Conservation (phyloP, 2,329 filamentous ascomycete genomes). For the Aspergillus texensis region DNA sequence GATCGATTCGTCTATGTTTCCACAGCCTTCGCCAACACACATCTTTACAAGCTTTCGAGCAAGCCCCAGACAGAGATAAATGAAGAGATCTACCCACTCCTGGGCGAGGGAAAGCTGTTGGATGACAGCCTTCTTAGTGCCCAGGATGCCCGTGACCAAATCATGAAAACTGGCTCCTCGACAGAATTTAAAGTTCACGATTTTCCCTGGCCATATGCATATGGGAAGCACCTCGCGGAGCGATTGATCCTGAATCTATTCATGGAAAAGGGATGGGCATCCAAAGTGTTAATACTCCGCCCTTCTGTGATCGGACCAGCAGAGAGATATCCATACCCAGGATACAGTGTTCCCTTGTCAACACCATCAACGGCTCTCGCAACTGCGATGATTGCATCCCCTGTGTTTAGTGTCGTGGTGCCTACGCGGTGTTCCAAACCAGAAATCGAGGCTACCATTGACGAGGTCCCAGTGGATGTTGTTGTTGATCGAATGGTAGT, state of each 20-base stretch:
- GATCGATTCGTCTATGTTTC: slow-evolving; percentile 23
- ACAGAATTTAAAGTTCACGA: slow-evolving; percentile 6
- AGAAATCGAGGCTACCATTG: slow-evolving; percentile 22
- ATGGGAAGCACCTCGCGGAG: slow-evolving; percentile 20
- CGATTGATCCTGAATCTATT: slow-evolving; percentile 2
- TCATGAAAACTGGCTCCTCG: slow-evolving; percentile 5
- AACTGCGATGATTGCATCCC: not conserved
- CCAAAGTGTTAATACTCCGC: slow-evolving; percentile 19
- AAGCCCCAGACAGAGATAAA: slow-evolving; percentile 8
- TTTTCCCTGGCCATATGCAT: slow-evolving; percentile 19
- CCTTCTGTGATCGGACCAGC: slow-evolving; percentile 29
- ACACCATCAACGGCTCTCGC: slow-evolving; percentile 23
- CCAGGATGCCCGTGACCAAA: not conserved
- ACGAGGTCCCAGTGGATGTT: slow-evolving; percentile 30
- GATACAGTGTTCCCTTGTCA: slow-evolving; percentile 21
- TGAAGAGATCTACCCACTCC: slow-evolving; percentile 17
- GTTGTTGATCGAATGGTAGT: slow-evolving; percentile 24
- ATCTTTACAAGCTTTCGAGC: slow-evolving; percentile 9
- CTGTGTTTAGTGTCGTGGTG: not conserved
- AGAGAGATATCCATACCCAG: slow-evolving; percentile 23
- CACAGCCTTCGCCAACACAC: slow-evolving; percentile 19
- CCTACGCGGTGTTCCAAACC: slow-evolving; percentile 23
- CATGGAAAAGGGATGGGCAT: not conserved
- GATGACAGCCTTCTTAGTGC: not conserved
- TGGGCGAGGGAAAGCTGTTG: not conserved